These are phyloP conservation scores for Chenopodium quinoa DNA, from an alignment of 148 eudicot species.

Conservation along the genomic window DNA sequence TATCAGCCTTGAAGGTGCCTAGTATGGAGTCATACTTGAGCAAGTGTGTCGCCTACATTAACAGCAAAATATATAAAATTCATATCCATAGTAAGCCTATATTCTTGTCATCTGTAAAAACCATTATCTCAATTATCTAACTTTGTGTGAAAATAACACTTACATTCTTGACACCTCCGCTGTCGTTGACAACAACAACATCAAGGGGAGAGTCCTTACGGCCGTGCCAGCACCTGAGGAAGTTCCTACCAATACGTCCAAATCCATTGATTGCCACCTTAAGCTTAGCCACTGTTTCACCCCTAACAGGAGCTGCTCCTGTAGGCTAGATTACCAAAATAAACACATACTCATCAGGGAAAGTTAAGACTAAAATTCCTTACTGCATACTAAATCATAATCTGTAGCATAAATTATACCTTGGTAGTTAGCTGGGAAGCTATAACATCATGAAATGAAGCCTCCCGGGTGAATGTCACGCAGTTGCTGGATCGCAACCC, in stretches of 20 bases:
- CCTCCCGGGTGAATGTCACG: constrained; percentile 47
- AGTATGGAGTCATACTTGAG: constrained; percentile 92
- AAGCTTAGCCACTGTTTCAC: constrained; percentile 70
- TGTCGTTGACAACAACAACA: constrained; percentile 91
- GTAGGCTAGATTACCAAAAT: constrained; percentile 32
- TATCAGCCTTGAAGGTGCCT: constrained; percentile 96
- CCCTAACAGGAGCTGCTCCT: constrained; percentile 63
- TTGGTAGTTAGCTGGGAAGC: constrained; percentile 62
- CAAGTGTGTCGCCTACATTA: constrained; percentile 88
- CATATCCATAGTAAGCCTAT: too few relatives aligned
- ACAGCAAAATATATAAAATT: not conserved
- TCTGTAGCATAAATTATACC: constrained; percentile 32
- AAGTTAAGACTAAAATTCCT: not conserved
- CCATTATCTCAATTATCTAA: not conserved
- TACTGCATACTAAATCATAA: not conserved
- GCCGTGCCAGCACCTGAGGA: constrained; percentile 98
- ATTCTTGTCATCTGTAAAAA: not conserved
- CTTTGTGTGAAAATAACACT: constrained; percentile 22
- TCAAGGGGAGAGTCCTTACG: constrained; percentile 91
- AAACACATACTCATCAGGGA: not conserved
- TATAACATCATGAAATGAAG: constrained; percentile 68
- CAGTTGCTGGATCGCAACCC: constrained; percentile 71
- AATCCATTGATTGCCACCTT: constrained; percentile 99
- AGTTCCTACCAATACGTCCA: constrained; percentile 99
- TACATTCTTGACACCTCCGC: constrained; percentile 96